Evolutionary conservation across 169 alveolate species (phyloP).

Genomic region (Plasmodium gaboni): DNA sequence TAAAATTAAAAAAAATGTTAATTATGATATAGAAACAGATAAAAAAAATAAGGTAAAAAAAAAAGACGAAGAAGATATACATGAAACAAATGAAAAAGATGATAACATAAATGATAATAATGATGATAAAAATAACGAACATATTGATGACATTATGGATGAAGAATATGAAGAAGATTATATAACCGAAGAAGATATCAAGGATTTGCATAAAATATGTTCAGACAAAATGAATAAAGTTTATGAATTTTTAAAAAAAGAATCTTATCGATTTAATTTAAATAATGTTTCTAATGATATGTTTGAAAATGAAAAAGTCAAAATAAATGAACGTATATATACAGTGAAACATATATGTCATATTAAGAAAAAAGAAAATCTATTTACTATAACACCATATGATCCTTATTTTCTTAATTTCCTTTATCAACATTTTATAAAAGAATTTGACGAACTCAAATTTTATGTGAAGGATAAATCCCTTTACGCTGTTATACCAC

Average conservation of each 20-base stretch:
- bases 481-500: conserved; percentile 49
- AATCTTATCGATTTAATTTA: conserved; percentile 61
- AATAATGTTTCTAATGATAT: conserved; percentile 39
- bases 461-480: conserved; percentile 58
- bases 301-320: conserved; percentile 57
- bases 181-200: conserved; percentile 48
- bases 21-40: neutral
- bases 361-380: conserved; percentile 38
- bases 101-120: neutral
- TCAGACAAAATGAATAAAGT: conserved; percentile 50
- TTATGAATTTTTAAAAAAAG: conserved; percentile 33
- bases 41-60: conserved; percentile 3
- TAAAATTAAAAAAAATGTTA: conserved; percentile 11
- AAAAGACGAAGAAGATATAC: neutral
- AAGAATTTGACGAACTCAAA: conserved; percentile 39
- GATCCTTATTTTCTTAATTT: conserved; percentile 65
- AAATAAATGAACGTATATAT: conserved; percentile 35
- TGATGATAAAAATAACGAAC: conserved; percentile 3
- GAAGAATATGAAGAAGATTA: conserved; percentile 5
- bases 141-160: neutral
- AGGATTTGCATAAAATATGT: conserved; percentile 7
- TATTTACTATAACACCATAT: conserved; percentile 52
- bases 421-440: conserved; percentile 40
- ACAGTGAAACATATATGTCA: conserved; percentile 51
- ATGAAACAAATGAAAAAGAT: conserved; percentile 7